Evolutionary conservation across 306 rosid genomes (phyloP), one percentile per base, ranked within the genome.

Genomic region (Senna tora): DNA sequence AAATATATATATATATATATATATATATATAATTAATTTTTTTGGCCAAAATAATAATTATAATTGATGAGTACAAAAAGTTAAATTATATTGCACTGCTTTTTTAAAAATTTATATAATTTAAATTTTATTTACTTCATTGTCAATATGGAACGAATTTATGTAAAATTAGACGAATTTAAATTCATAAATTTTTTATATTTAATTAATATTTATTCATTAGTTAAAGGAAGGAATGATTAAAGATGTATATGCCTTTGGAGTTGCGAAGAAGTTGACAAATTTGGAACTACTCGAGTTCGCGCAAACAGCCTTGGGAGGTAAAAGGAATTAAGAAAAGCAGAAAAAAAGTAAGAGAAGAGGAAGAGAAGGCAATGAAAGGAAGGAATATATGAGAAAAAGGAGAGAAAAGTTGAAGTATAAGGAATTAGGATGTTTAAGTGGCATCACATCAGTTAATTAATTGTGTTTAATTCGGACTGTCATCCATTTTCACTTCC

Each of bases 401-500:
- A 66, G 47, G 22, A 2, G 22, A 52, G 65, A 86, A 87, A 81
- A 80, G 86, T 79, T 78, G 79, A n/a, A n/a, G 82, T 21, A 82
- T 76, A 78, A 80, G 25, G 73, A 83, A 25, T 25, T 25, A 67
- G 9, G 14, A 74, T 75, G 39, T 80, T 73, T 84, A 71, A 78
- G 85, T 81, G 84, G 75, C 72, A 77, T 81, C 78, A 79, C 52
- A 32, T 75, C 81, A 85, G 16, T 76, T 73, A 15, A 13, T 76
- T 67, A 70, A 58, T 80, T 86, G 90, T 84, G 73, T 74, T 82
- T 82, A 4, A 2, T 43, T 13, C 1, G 86, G 82, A 82, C 87
- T 89, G 92, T 80, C 89, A 87, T 84, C 92, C 96, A 89, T 47
- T 41, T 84, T 84, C 75, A 50, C 79, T 58, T 15, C 46, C 41